Base-by-base conservation (phyloP, 2,329 filamentous ascomycete species). In the Dothidotthia symphoricarpi region DNA sequence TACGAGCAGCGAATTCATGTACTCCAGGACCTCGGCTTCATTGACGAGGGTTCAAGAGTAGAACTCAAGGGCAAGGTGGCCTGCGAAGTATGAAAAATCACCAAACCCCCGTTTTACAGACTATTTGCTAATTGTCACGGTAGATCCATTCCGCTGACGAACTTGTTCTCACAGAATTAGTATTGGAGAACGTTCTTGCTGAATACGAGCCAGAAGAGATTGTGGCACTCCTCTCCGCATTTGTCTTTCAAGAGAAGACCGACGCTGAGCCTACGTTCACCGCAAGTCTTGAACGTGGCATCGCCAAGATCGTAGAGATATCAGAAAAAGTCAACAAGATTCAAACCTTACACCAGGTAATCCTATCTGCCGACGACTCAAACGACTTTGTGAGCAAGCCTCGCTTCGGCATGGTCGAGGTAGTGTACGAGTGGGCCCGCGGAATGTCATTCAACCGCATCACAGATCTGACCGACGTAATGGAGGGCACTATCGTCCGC, bases 361-460 rank as follows among this genome's bases (percentile, higher is more conserved):
- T 97, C 41, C 80, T 95, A 41, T 87, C 86, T 0, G 78, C 85
- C 1, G 91, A 97, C 38, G 91, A 96, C 62, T 85, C 84, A 41
- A 95, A 94, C 57, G 91, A 97, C 67, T 96, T 96, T 60, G 85
- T 87, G 24, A 88, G 82, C 43, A 78, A 84, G 37, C 88, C 90
- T 2, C 80, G 91, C 8, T 98, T 98, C 63, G 93, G 91, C 1
- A 78, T 98, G 39, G 89, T 95, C 64, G 93, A 98, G 68, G 93
- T 98, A 0, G 94, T 98, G 24, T 96, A 97, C 64, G 93, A 98
- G 68, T 98, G 93, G 93, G 93, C 93, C 8, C 77, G 88, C 33
- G 93, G 93, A 16, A 97, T 97, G 88, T 91, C 87, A 35, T 98
- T 98, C 76, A 95, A 94, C 69, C 91, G 93, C 50, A 98, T 98